Evolutionary conservation across 1,139 yeast genomes (phyloP).

Genomic region (Hansenula sp.): DNA sequence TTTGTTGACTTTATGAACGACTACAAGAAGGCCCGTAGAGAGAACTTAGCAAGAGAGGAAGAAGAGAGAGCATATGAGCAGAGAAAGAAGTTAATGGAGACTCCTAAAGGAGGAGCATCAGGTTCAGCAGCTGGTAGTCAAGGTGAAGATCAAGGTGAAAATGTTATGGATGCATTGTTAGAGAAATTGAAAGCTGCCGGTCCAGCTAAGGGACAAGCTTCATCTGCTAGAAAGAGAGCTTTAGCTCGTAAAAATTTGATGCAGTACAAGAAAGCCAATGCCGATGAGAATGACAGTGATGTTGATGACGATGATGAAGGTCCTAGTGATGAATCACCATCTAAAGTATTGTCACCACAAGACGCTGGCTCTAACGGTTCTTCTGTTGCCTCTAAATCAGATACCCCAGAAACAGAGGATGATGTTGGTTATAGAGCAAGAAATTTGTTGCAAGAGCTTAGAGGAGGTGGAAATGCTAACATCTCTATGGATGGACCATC

Average conservation of each 20-base stretch:
- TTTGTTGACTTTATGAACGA: constrained; percentile 63
- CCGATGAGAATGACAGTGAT: constrained; percentile 16
- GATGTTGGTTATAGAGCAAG: constrained; percentile 61
- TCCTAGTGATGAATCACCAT: constrained; percentile 4
- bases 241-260: constrained; percentile 61
- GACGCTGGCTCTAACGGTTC: background rate
- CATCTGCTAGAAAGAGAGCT: constrained; percentile 80
- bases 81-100: constrained; percentile 56
- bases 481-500: constrained; percentile 15
- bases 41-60: constrained; percentile 65
- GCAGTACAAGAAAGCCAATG: constrained; percentile 30
- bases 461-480: constrained; percentile 30
- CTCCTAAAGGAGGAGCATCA: constrained; percentile 24
- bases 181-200: constrained; percentile 75
- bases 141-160: constrained; percentile 28
- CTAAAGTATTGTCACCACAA: background rate
- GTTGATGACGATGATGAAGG: constrained; percentile 14
- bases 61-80: constrained; percentile 64
- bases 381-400: too few relatives aligned
- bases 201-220: constrained; percentile 65
- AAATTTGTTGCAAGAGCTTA: constrained; percentile 50
- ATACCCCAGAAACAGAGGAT: too few relatives aligned
- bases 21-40: constrained; percentile 60
- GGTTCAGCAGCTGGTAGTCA: constrained; percentile 4
- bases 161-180: constrained; percentile 70